Evolutionary conservation across 371 early-diverging fungal genomes (phyloP).

Genomic region (Mortierella sp.): DNA sequence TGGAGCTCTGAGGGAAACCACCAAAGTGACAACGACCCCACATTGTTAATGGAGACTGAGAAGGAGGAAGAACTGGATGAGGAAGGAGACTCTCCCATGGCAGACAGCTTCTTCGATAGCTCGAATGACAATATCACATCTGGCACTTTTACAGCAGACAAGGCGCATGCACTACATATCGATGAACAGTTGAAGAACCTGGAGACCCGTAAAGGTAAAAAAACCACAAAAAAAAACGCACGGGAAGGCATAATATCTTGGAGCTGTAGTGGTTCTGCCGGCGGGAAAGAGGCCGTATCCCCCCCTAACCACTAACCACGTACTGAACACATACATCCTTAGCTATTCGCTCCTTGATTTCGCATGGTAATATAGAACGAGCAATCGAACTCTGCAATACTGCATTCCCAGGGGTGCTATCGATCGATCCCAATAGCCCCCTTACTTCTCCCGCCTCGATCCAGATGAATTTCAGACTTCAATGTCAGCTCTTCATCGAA

Average conservation of each 20-base stretch:
- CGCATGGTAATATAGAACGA: constrained; percentile 51
- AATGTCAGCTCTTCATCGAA: constrained; percentile 58
- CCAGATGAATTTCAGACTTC: constrained; percentile 56
- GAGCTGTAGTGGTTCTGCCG: too few relatives aligned
- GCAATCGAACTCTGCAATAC: constrained; percentile 54
- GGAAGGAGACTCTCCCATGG: constrained; percentile 55
- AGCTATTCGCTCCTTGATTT: constrained; percentile 57
- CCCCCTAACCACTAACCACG: too few relatives aligned
- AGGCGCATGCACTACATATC: constrained; percentile 42
- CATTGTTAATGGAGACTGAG: constrained; percentile 30
- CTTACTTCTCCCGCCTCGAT: constrained; percentile 48
- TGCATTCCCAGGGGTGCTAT: constrained; percentile 54
- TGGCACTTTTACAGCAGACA: constrained; percentile 37
- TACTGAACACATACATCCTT: too few relatives aligned
- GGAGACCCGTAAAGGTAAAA: constrained; percentile 52
- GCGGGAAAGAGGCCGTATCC: too few relatives aligned
- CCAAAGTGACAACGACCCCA: constrained; percentile 9
- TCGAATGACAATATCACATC: constrained; percentile 10
- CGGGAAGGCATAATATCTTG: not conserved
- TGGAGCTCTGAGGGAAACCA: constrained; percentile 37
- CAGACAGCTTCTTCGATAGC: constrained; percentile 20
- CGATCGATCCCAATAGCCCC: constrained; percentile 37
- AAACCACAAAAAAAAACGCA: not conserved
- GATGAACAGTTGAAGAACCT: constrained; percentile 54
- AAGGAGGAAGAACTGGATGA: constrained; percentile 27